These are phyloP conservation scores for Kluyveromyces marxianus DNA, from an alignment of 1,139 yeast species.

Conservation along the genomic window DNA sequence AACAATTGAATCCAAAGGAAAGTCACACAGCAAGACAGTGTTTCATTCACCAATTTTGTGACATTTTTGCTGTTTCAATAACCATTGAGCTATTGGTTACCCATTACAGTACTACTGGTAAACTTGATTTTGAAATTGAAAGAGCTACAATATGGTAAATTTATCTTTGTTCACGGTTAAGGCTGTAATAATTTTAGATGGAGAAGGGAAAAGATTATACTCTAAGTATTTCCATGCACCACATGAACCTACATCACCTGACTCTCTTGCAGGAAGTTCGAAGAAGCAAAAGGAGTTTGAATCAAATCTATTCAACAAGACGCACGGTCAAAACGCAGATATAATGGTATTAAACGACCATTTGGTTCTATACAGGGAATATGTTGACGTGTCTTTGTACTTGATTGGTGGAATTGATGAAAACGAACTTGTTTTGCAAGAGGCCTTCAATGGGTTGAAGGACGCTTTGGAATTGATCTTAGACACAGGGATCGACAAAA, in stretches of 20 bases:
- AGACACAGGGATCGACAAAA: conserved; percentile 69
- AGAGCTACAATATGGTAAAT: conserved; percentile 35
- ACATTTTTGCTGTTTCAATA: no score
- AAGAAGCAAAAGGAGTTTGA: conserved; percentile 76
- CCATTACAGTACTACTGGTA: no score
- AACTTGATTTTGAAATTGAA: neutral
- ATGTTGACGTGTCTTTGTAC: conserved; percentile 64
- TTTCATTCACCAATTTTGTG: no score
- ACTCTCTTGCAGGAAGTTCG: conserved; percentile 33
- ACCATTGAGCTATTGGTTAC: no score
- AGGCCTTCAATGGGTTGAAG: conserved; percentile 67
- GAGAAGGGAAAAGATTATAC: conserved; percentile 69
- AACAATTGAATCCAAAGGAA: no score
- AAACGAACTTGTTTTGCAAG: conserved; percentile 77
- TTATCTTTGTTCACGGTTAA: conserved; percentile 71
- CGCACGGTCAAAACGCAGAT: conserved; percentile 75
- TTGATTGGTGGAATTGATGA: conserved; percentile 71
- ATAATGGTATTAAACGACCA: conserved; percentile 72
- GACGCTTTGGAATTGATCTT: conserved; percentile 77
- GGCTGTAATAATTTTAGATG: conserved; percentile 73
- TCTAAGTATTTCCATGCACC: conserved; percentile 80
- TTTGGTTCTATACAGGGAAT: conserved; percentile 75
- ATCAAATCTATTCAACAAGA: conserved; percentile 59
- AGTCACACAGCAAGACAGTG: no score
- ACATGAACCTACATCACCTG: conserved; percentile 28